Evolutionary conservation across 345 rosid species (phyloP).

Genomic region (Luvunga scandens): DNA sequence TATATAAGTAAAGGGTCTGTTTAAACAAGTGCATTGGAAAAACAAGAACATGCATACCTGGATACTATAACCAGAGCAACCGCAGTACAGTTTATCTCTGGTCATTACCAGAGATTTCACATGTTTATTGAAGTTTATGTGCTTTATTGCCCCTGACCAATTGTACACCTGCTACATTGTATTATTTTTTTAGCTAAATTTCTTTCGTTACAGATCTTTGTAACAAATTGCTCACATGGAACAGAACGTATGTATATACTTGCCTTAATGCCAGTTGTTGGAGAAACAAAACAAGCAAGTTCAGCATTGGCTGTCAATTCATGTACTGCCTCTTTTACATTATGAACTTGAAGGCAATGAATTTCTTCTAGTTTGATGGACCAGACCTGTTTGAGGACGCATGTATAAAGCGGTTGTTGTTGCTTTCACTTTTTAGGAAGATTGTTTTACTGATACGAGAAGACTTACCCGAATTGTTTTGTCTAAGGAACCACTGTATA

Average conservation of each 20-base stretch:
- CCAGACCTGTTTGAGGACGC: constrained; percentile 43
- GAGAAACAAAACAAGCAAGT: constrained; percentile 51
- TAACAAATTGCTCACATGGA: not conserved
- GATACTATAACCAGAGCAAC: constrained; percentile 54
- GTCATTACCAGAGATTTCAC: constrained; percentile 52
- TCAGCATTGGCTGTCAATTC: constrained; percentile 44
- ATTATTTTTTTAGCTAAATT: not conserved
- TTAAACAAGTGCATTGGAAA: not conserved
- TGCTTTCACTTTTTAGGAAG: not conserved
- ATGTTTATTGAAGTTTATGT: constrained; percentile 43
- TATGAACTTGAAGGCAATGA: constrained; percentile 59
- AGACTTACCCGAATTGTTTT: constrained; percentile 57
- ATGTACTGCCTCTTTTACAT: constrained; percentile 52
- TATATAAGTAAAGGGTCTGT: not conserved
- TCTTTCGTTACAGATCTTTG: not conserved
- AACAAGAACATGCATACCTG: constrained; percentile 34
- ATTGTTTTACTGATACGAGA: not conserved
- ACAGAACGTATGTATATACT: not conserved
- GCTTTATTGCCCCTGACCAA: constrained; percentile 58
- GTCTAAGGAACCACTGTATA: constrained; percentile 66
- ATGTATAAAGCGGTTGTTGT: not conserved
- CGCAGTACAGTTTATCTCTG: constrained; percentile 49
- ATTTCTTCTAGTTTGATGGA: constrained; percentile 49
- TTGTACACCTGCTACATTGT: constrained; percentile 42
- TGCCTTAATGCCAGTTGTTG: constrained; percentile 60